These are phyloP conservation scores for Stagonosporopsis chrysanthemi DNA, from an alignment of 2,329 filamentous ascomycete genomes.

Conservation along the genomic window DNA sequence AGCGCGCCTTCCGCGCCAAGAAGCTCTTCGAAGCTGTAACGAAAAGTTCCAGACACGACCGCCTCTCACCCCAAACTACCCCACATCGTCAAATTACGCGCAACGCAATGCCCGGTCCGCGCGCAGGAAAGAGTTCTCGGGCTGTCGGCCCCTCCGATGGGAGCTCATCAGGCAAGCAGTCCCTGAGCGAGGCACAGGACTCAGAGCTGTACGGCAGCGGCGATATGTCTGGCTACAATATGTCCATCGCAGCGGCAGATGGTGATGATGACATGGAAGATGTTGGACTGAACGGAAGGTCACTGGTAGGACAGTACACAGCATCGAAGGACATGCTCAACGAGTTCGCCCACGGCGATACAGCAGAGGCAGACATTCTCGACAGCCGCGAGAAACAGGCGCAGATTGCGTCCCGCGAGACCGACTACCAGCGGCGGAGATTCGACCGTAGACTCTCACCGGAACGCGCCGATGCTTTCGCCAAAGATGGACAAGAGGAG, in stretches of 20 bases:
- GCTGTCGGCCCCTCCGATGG: constrained; percentile 79
- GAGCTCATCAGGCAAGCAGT: constrained; percentile 87
- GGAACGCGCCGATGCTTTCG: constrained; percentile 85
- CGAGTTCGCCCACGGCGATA: constrained; percentile 88
- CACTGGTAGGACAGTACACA: constrained; percentile 94
- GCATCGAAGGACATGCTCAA: constrained; percentile 91
- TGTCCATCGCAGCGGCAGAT: constrained; percentile 81
- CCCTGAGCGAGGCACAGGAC: constrained; percentile 88
- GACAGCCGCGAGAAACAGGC: constrained; percentile 86
- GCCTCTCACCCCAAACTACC: constrained; percentile 6
- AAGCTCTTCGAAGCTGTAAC: constrained; percentile 17
- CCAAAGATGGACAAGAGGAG: constrained; percentile 74
- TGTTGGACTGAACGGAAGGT: constrained; percentile 69
- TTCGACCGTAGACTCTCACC: constrained; percentile 86
- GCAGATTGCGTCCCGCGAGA: constrained; percentile 90
- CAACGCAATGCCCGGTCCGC: constrained; percentile 46
- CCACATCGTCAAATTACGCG: constrained; percentile 28
- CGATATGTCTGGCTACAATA: constrained; percentile 89
- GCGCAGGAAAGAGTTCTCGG: constrained; percentile 74
- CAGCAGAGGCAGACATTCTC: constrained; percentile 91
- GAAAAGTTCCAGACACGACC: constrained; percentile 15
- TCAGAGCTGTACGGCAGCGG: constrained; percentile 81
- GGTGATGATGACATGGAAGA: constrained; percentile 81
- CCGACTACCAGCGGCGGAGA: constrained; percentile 95
- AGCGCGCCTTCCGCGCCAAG: constrained; percentile 19